Evolutionary conservation across 331 rosid species (phyloP).

Genomic region (Prunus yedoensis): DNA sequence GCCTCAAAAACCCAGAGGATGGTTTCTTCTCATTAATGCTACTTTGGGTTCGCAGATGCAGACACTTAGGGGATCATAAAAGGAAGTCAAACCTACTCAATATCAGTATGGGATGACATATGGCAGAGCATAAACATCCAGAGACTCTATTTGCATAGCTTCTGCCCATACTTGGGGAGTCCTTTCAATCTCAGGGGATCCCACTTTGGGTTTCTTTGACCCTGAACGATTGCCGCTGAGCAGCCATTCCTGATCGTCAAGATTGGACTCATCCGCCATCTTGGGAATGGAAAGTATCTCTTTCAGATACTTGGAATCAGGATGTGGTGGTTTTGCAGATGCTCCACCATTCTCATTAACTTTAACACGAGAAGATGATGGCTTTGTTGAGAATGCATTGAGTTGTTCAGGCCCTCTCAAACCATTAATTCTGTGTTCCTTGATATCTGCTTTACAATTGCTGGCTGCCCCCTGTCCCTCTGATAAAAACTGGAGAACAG

Average conservation of each 20-base stretch:
- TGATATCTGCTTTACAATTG: constrained; percentile 7
- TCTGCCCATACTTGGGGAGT: constrained; percentile 63
- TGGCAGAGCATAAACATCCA: constrained; percentile 60
- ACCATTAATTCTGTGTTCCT: constrained; percentile 7
- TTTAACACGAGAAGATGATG: constrained; percentile 3
- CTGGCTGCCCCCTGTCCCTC: background rate
- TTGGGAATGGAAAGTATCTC: constrained; percentile 54
- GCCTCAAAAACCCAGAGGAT: constrained; percentile 5
- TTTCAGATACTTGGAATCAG: constrained; percentile 55
- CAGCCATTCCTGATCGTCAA: constrained; percentile 62
- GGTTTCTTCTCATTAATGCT: background rate
- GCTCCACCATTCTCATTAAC: constrained; percentile 18
- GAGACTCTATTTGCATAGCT: constrained; percentile 52
- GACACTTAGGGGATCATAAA: background rate
- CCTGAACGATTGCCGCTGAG: constrained; percentile 33
- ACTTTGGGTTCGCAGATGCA: background rate
- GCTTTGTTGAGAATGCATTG: background rate
- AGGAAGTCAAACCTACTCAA: background rate
- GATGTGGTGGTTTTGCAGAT: constrained; percentile 53
- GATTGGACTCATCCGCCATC: constrained; percentile 44
- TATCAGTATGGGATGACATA: constrained; percentile 71
- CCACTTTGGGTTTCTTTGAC: constrained; percentile 36
- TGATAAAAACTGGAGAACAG: background rate
- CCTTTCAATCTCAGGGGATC: constrained; percentile 37
- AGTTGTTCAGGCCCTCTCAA: constrained; percentile 11